Percentiles rank a stretch among this genome's conserved stretches.
phyloP scores from a whole-genome alignment of 148 eudicot species.

The Persicaria maculosa region DNA sequence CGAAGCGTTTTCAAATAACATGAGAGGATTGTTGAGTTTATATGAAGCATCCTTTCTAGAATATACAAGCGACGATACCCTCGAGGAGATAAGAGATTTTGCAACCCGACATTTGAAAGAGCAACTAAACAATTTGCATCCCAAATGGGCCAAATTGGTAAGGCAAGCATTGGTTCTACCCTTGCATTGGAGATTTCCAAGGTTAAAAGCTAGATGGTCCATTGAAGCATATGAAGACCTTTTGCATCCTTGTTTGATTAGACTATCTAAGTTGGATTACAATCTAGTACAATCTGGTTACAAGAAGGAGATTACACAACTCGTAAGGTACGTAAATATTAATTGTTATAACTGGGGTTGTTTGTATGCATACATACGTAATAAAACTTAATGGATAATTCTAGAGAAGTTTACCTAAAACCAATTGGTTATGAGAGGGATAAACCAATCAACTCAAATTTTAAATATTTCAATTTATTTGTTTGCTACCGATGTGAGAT shows the following conservation, averaged over 20 bases:
- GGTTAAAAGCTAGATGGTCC: slow-evolving; percentile 3
- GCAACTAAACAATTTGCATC: neutral
- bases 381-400: no score
- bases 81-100: neutral
- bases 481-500: no score
- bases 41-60: neutral
- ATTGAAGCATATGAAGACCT: neutral
- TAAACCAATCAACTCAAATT: no score
- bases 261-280: neutral
- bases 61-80: neutral
- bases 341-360: no score
- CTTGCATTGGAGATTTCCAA: slow-evolving; percentile 8
- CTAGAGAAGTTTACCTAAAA: no score
- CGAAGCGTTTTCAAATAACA: neutral
- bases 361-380: no score
- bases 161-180: neutral
- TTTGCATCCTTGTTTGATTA: neutral
- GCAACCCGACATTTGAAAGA: neutral
- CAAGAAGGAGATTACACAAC: neutral
- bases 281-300: neutral
- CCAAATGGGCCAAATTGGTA: neutral
- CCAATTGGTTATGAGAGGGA: no score
- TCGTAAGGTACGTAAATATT: neutral
- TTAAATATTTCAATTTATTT: no score
- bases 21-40: neutral